Conservation (phyloP, 1,284 basidiomycete species). For the Cutaneotrichosporon daszewskae region DNA sequence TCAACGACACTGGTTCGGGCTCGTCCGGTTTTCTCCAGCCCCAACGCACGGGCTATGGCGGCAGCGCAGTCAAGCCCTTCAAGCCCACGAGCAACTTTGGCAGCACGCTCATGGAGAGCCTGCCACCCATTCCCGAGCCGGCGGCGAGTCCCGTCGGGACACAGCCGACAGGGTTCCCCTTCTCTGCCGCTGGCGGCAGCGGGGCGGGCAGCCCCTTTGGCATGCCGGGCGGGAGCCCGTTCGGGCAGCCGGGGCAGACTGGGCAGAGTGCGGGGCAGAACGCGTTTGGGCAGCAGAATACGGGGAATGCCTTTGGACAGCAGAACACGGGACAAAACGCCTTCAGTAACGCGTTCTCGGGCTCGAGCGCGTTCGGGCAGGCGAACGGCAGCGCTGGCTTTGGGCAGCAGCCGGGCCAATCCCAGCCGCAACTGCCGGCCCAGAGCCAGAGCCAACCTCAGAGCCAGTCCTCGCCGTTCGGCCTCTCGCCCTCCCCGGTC, state of each 20-base stretch:
- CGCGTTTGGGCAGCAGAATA: no score
- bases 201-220: not conserved
- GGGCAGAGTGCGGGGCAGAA: not conserved
- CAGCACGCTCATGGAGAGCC: constrained; percentile 65
- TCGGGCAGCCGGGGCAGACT: not conserved
- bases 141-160: constrained; percentile 1
- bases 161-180: constrained; percentile 26
- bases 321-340: no score
- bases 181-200: not conserved
- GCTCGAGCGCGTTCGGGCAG: not conserved
- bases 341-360: no score
- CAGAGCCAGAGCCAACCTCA: not conserved
- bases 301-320: no score
- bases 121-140: constrained; percentile 55
- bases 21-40: constrained; percentile 53
- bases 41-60: constrained; percentile 74
- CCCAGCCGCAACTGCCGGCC: no score
- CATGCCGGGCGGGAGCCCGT: not conserved
- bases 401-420: no score
- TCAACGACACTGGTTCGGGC: constrained; percentile 3
- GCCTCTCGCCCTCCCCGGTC: not conserved
- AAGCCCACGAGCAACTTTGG: constrained; percentile 88
- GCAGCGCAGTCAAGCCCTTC: constrained; percentile 69
- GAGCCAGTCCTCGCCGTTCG: no score
- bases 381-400: no score